Conservation (phyloP, 495 filamentous ascomycete genomes). For the Trichodelitschia bisporula region DNA sequence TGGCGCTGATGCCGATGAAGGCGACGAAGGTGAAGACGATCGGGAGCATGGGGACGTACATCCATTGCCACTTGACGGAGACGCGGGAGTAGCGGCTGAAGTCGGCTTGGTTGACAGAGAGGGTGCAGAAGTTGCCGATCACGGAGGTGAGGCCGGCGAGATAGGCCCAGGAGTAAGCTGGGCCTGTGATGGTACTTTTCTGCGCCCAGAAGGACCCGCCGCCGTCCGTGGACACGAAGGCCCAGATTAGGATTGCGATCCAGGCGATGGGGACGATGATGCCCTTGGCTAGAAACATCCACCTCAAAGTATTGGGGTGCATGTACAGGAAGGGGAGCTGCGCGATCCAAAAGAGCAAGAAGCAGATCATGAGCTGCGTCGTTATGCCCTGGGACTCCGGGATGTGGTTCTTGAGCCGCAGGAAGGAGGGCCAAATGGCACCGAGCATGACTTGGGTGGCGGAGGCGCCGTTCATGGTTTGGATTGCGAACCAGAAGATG, state of each 20-base stretch:
- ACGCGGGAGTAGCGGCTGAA: constrained; percentile 32
- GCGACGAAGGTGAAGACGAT: constrained; percentile 27
- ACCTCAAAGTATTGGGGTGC: constrained; percentile 29
- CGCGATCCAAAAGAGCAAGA: constrained; percentile 34
- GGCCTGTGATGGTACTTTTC: constrained; percentile 18
- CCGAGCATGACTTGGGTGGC: constrained; percentile 39
- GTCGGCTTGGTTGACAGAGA: constrained; percentile 20
- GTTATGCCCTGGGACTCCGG: constrained; percentile 33
- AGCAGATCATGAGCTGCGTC: constrained; percentile 36
- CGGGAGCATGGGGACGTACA: constrained; percentile 33
- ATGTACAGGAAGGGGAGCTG: constrained; percentile 30
- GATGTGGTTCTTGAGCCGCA: constrained; percentile 11
- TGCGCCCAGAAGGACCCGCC: constrained; percentile 22
- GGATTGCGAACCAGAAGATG: constrained; percentile 50
- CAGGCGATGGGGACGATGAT: constrained; percentile 26
- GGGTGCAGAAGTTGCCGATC: constrained; percentile 13
- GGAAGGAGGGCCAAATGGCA: constrained; percentile 30
- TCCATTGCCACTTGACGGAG: constrained; percentile 23
- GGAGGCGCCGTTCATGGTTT: constrained; percentile 40
- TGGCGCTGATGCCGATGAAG: constrained; percentile 14
- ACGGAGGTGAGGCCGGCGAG: constrained; percentile 10
- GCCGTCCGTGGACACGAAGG: constrained; percentile 22
- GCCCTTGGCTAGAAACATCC: constrained; percentile 33
- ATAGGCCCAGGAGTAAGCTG: constrained; percentile 17
- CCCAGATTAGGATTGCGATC: constrained; percentile 29